Percentiles rank a stretch among this genome's conserved stretches.
These are phyloP conservation scores for Acanthamoeba sp. DNA, from an alignment of 208 protist genomes.

Conservation along the genomic window DNA sequence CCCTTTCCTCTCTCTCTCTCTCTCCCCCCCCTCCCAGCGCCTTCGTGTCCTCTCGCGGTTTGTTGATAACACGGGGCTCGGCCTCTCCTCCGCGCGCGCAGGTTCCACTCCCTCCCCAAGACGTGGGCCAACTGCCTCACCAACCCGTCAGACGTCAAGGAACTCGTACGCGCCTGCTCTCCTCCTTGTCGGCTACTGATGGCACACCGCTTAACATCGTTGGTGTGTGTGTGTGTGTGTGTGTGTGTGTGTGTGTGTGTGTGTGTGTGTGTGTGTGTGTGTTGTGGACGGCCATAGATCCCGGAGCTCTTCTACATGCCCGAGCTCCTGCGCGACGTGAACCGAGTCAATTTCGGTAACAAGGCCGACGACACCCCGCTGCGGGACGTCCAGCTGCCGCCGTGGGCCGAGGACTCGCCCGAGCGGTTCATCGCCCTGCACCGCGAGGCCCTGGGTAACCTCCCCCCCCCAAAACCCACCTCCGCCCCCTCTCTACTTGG, in stretches of 20 bases:
- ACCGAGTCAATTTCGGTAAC: constrained; percentile 94
- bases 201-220: too few relatives aligned
- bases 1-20: not conserved
- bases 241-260: not conserved
- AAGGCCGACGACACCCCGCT: constrained; percentile 92
- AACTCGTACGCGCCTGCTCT: constrained; percentile 41
- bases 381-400: constrained; percentile 95
- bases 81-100: constrained; percentile 82
- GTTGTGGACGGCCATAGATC: constrained; percentile 86
- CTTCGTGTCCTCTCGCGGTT: not conserved
- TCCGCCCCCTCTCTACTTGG: not conserved
- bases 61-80: not conserved
- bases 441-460: constrained; percentile 90
- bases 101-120: constrained; percentile 96
- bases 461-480: not conserved
- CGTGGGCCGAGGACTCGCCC: constrained; percentile 91
- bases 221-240: not conserved
- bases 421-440: constrained; percentile 88
- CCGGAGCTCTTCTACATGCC: constrained; percentile 98
- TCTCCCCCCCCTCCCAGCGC: not conserved
- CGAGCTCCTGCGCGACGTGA: constrained; percentile 95
- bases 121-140: constrained; percentile 90
- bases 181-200: not conserved
- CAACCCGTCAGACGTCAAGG: constrained; percentile 94
- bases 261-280: not conserved